These are phyloP conservation scores for Inga oerstediana DNA, from an alignment of 306 rosid genomes.

Conservation along the genomic window DNA sequence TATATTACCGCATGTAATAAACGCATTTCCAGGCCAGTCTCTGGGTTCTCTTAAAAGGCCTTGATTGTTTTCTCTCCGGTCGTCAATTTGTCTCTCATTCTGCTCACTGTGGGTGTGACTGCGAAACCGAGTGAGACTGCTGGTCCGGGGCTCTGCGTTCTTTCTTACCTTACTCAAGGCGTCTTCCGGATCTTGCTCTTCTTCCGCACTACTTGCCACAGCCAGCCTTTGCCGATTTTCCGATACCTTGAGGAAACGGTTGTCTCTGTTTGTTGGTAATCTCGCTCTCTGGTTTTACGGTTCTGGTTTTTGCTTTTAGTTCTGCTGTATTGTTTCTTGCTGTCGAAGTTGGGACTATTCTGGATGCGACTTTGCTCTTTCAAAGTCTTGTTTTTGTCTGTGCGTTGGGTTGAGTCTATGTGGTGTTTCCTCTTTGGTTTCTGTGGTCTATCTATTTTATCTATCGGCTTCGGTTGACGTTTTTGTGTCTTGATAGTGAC, in stretches of 20 bases:
- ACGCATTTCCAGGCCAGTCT: too few species aligned
- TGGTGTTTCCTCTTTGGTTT: background rate
- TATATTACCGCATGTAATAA: background rate
- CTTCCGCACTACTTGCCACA: background rate
- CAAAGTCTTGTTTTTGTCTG: background rate
- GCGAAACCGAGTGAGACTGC: background rate
- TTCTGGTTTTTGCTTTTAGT: background rate
- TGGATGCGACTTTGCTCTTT: background rate
- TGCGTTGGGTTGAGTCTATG: background rate
- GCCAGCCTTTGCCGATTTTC: background rate
- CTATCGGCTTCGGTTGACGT: background rate
- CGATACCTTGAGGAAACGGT: background rate
- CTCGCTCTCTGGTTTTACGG: conserved; percentile 25
- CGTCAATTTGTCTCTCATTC: background rate
- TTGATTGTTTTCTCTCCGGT: background rate
- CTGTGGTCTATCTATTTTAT: conserved; percentile 30
- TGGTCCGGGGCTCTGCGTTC: background rate
- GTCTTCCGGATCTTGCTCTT: background rate
- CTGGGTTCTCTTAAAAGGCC: background rate
- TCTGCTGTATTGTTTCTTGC: background rate
- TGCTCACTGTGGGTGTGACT: background rate
- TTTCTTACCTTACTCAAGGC: background rate
- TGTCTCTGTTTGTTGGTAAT: conserved; percentile 23
- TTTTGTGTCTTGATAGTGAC: background rate
- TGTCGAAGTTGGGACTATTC: background rate